Conservation (phyloP, 495 filamentous ascomycete genomes). For the Xylaria venustula region DNA sequence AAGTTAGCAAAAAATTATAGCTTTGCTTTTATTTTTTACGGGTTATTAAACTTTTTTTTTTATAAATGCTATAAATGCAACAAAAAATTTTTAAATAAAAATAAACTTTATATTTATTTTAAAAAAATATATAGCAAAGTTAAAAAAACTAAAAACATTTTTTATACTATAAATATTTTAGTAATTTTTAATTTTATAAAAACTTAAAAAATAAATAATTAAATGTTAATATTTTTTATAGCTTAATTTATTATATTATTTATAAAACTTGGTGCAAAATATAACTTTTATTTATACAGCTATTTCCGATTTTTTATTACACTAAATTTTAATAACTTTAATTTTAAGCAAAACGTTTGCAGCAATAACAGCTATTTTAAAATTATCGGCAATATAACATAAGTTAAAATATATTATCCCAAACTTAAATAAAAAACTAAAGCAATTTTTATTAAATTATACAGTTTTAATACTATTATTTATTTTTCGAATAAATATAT, state of each 20-base stretch:
- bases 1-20: no score
- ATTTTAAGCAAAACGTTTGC: slow-evolving; percentile 18
- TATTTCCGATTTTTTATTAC: slow-evolving; percentile 21
- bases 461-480: neutral
- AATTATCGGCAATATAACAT: neutral
- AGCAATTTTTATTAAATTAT: neutral
- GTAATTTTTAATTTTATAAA: slow-evolving; percentile 17
- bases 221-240: slow-evolving; percentile 27
- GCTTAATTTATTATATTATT: slow-evolving; percentile 26
- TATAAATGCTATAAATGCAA: no score
- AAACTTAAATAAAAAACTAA: neutral
- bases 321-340: slow-evolving; percentile 11
- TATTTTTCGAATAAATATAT: neutral
- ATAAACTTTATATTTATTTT: no score
- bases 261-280: slow-evolving; percentile 17
- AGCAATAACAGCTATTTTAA: slow-evolving; percentile 7
- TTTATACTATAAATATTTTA: neutral
- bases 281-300: slow-evolving; percentile 19
- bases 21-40: no score
- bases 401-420: slow-evolving; percentile 4
- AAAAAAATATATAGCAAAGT: no score
- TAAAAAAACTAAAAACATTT: neutral
- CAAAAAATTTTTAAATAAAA: no score
- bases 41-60: no score
- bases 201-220: slow-evolving; percentile 27